phyloP scores from a whole-genome alignment of 75 land plant species.

The Pinus tabuliformis region DNA sequence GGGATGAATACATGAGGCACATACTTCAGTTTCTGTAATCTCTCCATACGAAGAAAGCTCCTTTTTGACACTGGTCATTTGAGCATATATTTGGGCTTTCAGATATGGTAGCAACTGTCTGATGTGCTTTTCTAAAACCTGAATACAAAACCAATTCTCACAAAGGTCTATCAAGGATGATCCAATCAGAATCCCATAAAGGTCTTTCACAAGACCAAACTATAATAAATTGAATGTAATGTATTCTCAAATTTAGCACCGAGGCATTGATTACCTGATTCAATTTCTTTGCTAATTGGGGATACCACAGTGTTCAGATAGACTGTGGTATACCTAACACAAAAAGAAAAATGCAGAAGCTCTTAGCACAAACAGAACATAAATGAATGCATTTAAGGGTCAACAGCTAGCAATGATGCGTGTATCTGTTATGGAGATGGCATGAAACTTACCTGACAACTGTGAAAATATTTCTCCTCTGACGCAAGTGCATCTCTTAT shows the following conservation, averaged over 20 bases:
- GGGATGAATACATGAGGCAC: not conserved
- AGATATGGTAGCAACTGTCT: slow-evolving; percentile 70
- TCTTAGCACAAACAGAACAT: not conserved
- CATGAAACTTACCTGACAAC: slow-evolving; percentile 51
- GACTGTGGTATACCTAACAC: slow-evolving; percentile 72
- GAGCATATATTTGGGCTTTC: slow-evolving; percentile 69
- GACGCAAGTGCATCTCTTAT: slow-evolving; percentile 80
- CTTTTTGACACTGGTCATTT: slow-evolving; percentile 68
- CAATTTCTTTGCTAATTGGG: slow-evolving; percentile 92
- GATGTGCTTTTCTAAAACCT: slow-evolving; percentile 90
- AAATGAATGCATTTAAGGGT: not conserved
- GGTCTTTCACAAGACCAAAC: not conserved
- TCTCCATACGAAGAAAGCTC: slow-evolving; percentile 90
- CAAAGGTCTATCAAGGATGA: not conserved
- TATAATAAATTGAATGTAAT: not conserved
- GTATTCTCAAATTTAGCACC: not conserved
- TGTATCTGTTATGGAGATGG: not conserved
- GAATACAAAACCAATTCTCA: slow-evolving; percentile 14
- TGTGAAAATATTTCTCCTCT: slow-evolving; percentile 87
- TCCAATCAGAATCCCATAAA: not conserved
- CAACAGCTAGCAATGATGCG: slow-evolving; percentile 1
- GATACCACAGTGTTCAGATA: slow-evolving; percentile 88
- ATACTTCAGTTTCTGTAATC: slow-evolving; percentile 81
- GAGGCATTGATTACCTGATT: slow-evolving; percentile 55
- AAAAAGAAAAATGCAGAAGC: not conserved